Evolutionary conservation across 2,329 filamentous ascomycete species (phyloP).

Genomic region (Fusarium sp.): DNA sequence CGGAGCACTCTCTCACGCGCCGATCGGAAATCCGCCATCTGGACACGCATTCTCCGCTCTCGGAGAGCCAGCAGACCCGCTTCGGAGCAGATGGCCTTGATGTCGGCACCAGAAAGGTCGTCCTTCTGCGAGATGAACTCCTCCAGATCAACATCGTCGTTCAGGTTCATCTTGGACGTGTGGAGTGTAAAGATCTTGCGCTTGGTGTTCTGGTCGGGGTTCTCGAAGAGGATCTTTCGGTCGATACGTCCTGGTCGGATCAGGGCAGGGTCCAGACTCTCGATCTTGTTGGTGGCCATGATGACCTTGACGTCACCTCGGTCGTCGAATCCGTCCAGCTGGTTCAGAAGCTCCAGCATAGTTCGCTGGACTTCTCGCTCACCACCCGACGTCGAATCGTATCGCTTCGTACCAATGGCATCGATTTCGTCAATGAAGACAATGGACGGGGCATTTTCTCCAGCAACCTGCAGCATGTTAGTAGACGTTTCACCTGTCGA

Average conservation of each 20-base stretch:
- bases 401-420: constrained; percentile 98
- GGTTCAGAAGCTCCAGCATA: constrained; percentile 98
- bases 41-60: constrained; percentile 96
- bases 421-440: constrained; percentile 99
- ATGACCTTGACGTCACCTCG: constrained; percentile 99
- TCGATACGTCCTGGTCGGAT: constrained; percentile 98
- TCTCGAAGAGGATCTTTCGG: constrained; percentile 87
- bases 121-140: constrained; percentile 99
- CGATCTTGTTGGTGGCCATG: constrained; percentile 99
- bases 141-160: constrained; percentile 96
- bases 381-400: constrained; percentile 96
- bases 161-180: constrained; percentile 98
- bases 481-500: not conserved
- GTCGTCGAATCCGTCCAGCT: constrained; percentile 98
- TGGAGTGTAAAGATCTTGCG: constrained; percentile 99
- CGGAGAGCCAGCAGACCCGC: constrained; percentile 93
- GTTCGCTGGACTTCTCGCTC: constrained; percentile 98
- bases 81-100: constrained; percentile 98
- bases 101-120: constrained; percentile 95
- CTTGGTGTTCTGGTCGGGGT: constrained; percentile 84
- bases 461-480: constrained; percentile 74
- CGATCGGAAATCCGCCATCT: constrained; percentile 97
- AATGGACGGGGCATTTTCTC: constrained; percentile 95
- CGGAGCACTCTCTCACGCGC: constrained; percentile 95
- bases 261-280: constrained; percentile 93